Evolutionary conservation across 768 basidiomycete genomes (phyloP).

Genomic region (Kondoa malvinella): DNA sequence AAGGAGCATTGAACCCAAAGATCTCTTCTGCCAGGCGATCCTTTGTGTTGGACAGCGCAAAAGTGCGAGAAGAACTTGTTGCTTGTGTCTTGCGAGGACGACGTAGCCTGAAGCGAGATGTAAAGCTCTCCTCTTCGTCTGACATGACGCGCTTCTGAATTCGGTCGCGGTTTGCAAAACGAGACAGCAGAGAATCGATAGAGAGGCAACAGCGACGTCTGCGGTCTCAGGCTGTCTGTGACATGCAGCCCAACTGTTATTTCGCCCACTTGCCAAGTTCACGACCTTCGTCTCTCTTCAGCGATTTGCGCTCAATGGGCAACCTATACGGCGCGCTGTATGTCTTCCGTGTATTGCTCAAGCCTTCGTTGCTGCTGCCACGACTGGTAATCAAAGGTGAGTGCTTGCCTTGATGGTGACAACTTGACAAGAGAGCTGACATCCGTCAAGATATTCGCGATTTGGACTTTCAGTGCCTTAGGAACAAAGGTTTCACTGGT

Average conservation of each 20-base stretch:
- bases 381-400: constrained; percentile 14
- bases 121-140: not conserved
- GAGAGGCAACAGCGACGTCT: too few relatives aligned
- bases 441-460: constrained; percentile 43
- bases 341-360: constrained; percentile 6
- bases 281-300: too few relatives aligned
- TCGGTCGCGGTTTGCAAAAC: not conserved
- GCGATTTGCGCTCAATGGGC: too few relatives aligned
- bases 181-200: not conserved
- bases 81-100: not conserved
- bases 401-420: not conserved
- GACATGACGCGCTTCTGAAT: too few relatives aligned
- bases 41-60: not conserved
- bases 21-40: not conserved
- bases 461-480: constrained; percentile 57
- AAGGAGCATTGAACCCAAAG: not conserved
- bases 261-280: too few relatives aligned
- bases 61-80: not conserved
- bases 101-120: not conserved
- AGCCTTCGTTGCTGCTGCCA: constrained; percentile 14
- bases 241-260: too few relatives aligned
- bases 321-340: constrained; percentile 17
- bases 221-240: too few relatives aligned
- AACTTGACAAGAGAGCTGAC: not conserved
- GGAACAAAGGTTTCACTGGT: constrained; percentile 62